Percentiles rank a stretch among this genome's conserved stretches.
These are phyloP conservation scores for Thelonectria blattea DNA, from an alignment of 2,329 filamentous ascomycete species.

Conservation along the genomic window DNA sequence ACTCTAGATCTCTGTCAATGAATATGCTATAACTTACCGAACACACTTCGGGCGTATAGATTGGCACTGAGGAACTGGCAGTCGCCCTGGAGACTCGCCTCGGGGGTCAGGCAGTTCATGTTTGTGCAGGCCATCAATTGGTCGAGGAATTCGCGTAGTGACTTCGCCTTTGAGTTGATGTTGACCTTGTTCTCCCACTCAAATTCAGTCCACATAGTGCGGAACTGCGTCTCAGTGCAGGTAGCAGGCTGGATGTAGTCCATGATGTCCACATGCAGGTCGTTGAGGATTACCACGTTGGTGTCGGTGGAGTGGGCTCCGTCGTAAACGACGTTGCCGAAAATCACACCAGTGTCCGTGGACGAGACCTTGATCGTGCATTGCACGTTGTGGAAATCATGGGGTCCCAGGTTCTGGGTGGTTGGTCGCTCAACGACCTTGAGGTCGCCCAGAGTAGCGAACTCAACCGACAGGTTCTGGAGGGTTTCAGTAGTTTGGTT, in stretches of 20 bases:
- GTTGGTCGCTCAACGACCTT: slow-evolving; percentile 97
- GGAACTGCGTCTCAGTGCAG: slow-evolving; percentile 97
- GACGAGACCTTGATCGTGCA: slow-evolving; percentile 98
- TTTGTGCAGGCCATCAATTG: slow-evolving; percentile 98
- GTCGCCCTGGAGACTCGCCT: slow-evolving; percentile 94
- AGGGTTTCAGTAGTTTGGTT: slow-evolving; percentile 97
- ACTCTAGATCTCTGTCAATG: neutral
- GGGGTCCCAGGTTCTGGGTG: slow-evolving; percentile 91
- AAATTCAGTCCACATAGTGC: slow-evolving; percentile 99
- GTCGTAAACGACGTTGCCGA: slow-evolving; percentile 98
- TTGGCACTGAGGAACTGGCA: slow-evolving; percentile 98
- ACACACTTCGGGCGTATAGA: slow-evolving; percentile 93
- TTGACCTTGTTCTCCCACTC: slow-evolving; percentile 99
- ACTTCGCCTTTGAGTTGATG: slow-evolving; percentile 97
- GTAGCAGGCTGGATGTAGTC: slow-evolving; percentile 98
- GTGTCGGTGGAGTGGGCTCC: slow-evolving; percentile 90
- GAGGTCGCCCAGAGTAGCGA: slow-evolving; percentile 95
- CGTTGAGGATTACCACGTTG: slow-evolving; percentile 96
- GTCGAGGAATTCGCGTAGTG: slow-evolving; percentile 87
- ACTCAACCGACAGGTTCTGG: slow-evolving; percentile 96
- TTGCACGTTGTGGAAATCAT: slow-evolving; percentile 98
- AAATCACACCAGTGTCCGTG: slow-evolving; percentile 97
- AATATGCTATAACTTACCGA: slow-evolving; percentile 72
- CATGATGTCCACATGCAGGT: slow-evolving; percentile 99
- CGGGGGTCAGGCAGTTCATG: slow-evolving; percentile 97